Percentiles rank a stretch among this genome's conserved stretches.
phyloP scores from a whole-genome alignment of 1,284 basidiomycete genomes.

The Ganoderma meredithae region DNA sequence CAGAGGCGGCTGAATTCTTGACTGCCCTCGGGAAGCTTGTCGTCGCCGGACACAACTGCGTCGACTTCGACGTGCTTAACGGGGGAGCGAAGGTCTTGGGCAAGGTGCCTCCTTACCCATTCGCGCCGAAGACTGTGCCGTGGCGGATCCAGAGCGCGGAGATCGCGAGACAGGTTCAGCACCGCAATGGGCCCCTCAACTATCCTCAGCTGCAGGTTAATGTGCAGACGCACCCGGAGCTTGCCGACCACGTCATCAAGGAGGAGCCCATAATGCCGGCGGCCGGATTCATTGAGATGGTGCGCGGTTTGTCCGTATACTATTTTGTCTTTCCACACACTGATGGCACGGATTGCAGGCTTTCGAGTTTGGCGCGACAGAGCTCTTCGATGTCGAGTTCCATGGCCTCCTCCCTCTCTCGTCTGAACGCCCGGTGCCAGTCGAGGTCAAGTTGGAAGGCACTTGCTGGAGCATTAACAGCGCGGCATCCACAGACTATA shows the following conservation, averaged over 20 bases:
- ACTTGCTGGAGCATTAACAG: constrained; percentile 40
- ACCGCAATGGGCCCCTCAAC: constrained; percentile 43
- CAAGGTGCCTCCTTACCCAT: constrained; percentile 24
- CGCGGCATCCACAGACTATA: constrained; percentile 10
- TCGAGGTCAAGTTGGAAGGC: constrained; percentile 40
- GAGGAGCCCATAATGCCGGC: constrained; percentile 52
- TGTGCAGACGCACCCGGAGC: constrained; percentile 43
- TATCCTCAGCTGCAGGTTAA: constrained; percentile 42
- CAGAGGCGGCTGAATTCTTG: constrained; percentile 19
- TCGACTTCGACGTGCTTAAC: constrained; percentile 27
- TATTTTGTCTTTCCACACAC: background rate
- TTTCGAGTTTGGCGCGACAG: constrained; percentile 37
- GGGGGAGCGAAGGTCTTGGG: constrained; percentile 9
- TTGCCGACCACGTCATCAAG: constrained; percentile 49
- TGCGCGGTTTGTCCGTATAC: constrained; percentile 25
- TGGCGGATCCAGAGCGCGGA: constrained; percentile 19
- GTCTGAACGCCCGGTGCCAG: constrained; percentile 39
- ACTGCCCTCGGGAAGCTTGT: constrained; percentile 23
- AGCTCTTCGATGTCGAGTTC: constrained; percentile 38
- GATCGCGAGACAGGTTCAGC: constrained; percentile 22
- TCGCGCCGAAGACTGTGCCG: constrained; percentile 23
- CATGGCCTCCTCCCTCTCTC: constrained; percentile 38
- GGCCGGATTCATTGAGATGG: constrained; percentile 52
- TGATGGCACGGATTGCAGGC: constrained; percentile 10
- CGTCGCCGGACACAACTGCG: constrained; percentile 19